phyloP scores from a whole-genome alignment of 2,329 filamentous ascomycete genomes.

The Colletotrichum sp. region DNA sequence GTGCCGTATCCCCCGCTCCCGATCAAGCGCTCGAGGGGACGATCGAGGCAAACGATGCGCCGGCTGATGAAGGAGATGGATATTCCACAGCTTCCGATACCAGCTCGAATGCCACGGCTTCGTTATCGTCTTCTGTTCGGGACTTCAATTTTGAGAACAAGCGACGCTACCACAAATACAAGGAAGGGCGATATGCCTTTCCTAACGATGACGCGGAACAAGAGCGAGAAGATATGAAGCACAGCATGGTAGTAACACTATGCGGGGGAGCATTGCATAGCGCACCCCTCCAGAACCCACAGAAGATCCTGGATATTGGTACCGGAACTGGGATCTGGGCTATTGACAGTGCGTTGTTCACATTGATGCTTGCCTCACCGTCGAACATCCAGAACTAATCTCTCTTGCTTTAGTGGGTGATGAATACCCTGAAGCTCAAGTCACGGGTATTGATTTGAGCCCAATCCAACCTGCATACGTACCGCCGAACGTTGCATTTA shows the following conservation, averaged over 20 bases:
- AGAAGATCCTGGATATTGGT: not conserved
- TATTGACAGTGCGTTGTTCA: conserved; percentile 48
- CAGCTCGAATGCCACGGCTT: not conserved
- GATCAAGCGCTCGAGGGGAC: not conserved
- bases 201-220: conserved; percentile 50
- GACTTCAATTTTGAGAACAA: conserved; percentile 47
- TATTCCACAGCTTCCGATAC: not conserved
- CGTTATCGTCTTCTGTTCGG: conserved; percentile 36
- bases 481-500: conserved; percentile 54
- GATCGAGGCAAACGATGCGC: not conserved
- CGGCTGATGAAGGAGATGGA: not conserved
- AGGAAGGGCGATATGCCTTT: conserved; percentile 42
- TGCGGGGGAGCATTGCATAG: not conserved
- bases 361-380: not conserved
- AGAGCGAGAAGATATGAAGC: conserved; percentile 41
- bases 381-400: not conserved
- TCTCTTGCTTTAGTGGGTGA: conserved; percentile 30
- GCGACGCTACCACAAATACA: conserved; percentile 45
- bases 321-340: conserved; percentile 59
- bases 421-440: not conserved
- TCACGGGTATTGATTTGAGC: conserved; percentile 10
- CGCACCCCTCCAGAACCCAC: not conserved
- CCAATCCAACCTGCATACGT: conserved; percentile 30
- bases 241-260: conserved; percentile 30
- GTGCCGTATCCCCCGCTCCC: not conserved